phyloP scores from a whole-genome alignment of 306 rosid genomes.

The Vachellia collinsii region DNA sequence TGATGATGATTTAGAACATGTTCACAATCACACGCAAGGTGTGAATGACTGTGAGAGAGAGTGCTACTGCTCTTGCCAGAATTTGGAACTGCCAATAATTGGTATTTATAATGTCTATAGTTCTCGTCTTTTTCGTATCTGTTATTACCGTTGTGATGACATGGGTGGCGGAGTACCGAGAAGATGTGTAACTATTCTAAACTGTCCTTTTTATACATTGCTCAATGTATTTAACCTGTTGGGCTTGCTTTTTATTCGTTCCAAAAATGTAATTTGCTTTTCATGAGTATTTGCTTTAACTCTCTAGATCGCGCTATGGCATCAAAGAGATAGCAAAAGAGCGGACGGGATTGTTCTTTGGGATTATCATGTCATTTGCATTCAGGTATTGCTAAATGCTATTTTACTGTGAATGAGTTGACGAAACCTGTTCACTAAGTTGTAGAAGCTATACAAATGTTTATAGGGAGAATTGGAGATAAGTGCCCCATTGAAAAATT shows the following conservation, averaged over 20 bases:
- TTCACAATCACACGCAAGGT: neutral
- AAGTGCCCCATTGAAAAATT: no score
- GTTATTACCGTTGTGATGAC: constrained; percentile 2
- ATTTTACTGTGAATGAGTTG: constrained; percentile 28
- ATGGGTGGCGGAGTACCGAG: neutral
- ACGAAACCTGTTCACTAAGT: neutral
- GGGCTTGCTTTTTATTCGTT: neutral
- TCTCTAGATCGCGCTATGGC: constrained; percentile 78
- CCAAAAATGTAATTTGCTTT: constrained; percentile 7
- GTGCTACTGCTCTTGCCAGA: neutral
- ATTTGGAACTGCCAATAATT: neutral
- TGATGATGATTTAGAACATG: neutral
- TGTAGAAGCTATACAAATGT: neutral
- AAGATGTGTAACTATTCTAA: constrained; percentile 11
- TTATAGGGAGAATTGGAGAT: no score
- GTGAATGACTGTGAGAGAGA: constrained; percentile 1
- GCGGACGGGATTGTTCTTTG: constrained; percentile 82
- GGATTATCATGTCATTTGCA: constrained; percentile 91
- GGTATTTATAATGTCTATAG: neutral
- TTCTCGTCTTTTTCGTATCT: constrained; percentile 5
- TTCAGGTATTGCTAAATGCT: constrained; percentile 57
- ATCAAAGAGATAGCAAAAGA: constrained; percentile 76
- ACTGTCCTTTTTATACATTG: neutral
- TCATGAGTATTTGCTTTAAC: constrained; percentile 9
- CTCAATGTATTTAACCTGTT: neutral